phyloP scores from a whole-genome alignment of 2,329 filamentous ascomycete species.

The Pezicula neosporulosa region DNA sequence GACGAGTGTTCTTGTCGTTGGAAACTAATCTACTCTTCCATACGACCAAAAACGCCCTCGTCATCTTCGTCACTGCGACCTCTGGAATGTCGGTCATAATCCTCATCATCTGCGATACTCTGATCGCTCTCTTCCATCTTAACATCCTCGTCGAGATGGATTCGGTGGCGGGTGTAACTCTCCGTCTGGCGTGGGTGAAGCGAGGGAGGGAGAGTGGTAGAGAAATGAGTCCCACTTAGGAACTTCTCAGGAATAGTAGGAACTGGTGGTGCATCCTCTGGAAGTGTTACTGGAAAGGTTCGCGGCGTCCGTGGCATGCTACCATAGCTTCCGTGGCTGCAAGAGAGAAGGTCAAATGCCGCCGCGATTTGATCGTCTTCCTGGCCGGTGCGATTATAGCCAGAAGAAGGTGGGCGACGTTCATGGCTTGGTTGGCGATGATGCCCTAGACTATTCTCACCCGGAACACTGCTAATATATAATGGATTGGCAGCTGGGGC shows the following conservation, averaged over 20 bases:
- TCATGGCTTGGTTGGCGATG: conserved; percentile 73
- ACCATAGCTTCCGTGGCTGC: conserved; percentile 65
- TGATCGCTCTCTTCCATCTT: conserved; percentile 66
- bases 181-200: conserved; percentile 61
- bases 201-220: conserved; percentile 52
- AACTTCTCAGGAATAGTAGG: conserved; percentile 83
- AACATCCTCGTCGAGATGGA: conserved; percentile 57
- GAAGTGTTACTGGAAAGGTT: conserved; percentile 64
- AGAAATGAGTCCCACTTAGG: conserved; percentile 56
- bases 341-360: conserved; percentile 84
- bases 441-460: conserved; percentile 38
- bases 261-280: conserved; percentile 77
- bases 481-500: conserved; percentile 50
- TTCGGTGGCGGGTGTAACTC: conserved; percentile 57
- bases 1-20: conserved; percentile 17
- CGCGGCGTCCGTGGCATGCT: conserved; percentile 47
- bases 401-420: conserved; percentile 74
- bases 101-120: conserved; percentile 62
- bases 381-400: conserved; percentile 69
- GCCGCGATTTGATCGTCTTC: conserved; percentile 85
- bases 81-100: conserved; percentile 54
- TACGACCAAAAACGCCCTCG: conserved; percentile 90
- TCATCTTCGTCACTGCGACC: conserved; percentile 83
- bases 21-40: conserved; percentile 84
- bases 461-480: conserved; percentile 48